These are phyloP conservation scores for Lachnellula subtilissima DNA, from an alignment of 2,329 filamentous ascomycete species.

Conservation along the genomic window DNA sequence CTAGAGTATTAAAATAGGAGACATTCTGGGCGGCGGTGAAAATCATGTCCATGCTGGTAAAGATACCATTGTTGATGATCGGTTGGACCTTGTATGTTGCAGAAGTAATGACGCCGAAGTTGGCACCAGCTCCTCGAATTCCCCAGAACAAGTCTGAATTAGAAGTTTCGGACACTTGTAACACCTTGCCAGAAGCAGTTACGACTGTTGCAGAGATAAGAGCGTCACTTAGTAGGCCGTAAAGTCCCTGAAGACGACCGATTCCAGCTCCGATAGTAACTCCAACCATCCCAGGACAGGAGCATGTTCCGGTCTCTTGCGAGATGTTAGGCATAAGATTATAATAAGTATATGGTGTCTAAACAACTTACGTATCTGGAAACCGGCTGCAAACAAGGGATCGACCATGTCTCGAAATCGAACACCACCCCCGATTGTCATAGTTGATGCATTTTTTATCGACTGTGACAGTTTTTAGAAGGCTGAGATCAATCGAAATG, in stretches of 20 bases:
- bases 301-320: not conserved
- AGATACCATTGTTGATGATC: conserved; percentile 6
- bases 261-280: conserved; percentile 8
- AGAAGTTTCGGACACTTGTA: not conserved
- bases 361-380: not conserved
- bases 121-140: conserved; percentile 14
- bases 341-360: not conserved
- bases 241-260: not conserved
- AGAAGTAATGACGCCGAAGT: conserved; percentile 32
- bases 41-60: conserved; percentile 12
- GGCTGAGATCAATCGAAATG: conserved; percentile 31
- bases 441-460: conserved; percentile 18
- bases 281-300: conserved; percentile 8
- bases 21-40: not conserved
- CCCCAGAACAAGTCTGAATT: conserved; percentile 15
- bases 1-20: not conserved
- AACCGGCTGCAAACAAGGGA: conserved; percentile 1
- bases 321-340: not conserved
- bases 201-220: conserved; percentile 2
- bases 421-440: conserved; percentile 4
- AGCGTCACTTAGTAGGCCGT: conserved; percentile 3
- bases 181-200: not conserved
- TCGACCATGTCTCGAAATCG: not conserved
- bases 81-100: conserved; percentile 4
- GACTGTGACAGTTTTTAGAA: conserved; percentile 26